A percentile compares a stretch with the other conserved stretches of the same genome.
Evolutionary conservation across 257 asterid genomes (phyloP).

Genomic region (Avicennia marina): DNA sequence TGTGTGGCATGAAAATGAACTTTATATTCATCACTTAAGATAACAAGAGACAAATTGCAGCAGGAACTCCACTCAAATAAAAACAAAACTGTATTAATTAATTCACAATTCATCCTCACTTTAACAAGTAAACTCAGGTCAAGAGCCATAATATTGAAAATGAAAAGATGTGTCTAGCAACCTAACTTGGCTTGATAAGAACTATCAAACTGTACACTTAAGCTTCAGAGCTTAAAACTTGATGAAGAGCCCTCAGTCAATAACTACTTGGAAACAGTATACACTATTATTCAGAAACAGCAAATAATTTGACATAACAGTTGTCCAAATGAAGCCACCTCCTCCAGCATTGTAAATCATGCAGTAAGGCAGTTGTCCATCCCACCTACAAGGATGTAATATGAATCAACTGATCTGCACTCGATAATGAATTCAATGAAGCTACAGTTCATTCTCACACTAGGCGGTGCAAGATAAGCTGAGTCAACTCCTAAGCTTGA

Average conservation of each 20-base stretch:
- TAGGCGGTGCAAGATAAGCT: no score
- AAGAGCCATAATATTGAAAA: background rate
- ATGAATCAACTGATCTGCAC: background rate
- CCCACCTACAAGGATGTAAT: background rate
- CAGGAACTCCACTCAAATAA: no score
- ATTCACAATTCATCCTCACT: no score
- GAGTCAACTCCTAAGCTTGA: no score
- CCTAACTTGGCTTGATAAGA: background rate
- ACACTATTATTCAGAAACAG: background rate
- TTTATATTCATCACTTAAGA: background rate
- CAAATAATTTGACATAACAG: background rate
- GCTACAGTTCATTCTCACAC: slow-evolving; percentile 6
- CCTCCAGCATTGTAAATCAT: background rate
- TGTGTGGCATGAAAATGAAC: slow-evolving; percentile 6
- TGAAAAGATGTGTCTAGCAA: background rate
- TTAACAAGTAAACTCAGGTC: no score
- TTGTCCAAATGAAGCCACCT: background rate
- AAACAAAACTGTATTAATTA: no score
- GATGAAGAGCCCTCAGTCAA: background rate
- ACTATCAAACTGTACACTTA: background rate
- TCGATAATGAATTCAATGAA: background rate
- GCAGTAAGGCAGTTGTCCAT: background rate
- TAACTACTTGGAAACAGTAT: background rate
- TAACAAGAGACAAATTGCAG: no score
- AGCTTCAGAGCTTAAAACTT: background rate